Base-by-base conservation (phyloP, 1,139 yeast genomes). In the Hyphopichia pseudoburtonii region DNA sequence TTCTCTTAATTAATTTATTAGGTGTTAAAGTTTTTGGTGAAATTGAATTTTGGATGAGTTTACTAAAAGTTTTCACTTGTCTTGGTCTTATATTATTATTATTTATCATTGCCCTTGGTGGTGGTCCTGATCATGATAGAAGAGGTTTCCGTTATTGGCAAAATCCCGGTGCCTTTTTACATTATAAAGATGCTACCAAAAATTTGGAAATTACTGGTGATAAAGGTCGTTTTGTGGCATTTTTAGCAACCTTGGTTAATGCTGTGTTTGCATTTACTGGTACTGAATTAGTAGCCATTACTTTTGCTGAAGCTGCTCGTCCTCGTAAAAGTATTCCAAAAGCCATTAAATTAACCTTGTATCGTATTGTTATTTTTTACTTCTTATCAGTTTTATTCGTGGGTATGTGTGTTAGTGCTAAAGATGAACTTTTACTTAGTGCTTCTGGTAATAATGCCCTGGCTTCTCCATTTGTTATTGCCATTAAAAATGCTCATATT, bases 301-400 rank as follows among this genome's bases (percentile, higher is more conserved):
- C 88, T 15, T 85, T 85, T 50, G 87, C 87, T 42, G 95, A 86
- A 64, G 82, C 89, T 42, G 70, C 75, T 47, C 78, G 85, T 58
- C 94, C 94, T 45, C 74, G 92, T 62, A 71, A 74, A 51, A 76
- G 84, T 43, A 82, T 86, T 47, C 92, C 92, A 51, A 80, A 77
- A 57, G 94, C 95, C 36, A 80, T 85, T 55, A 82, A 72, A 56
- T 70, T 82, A 58, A 85, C 89, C 18, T 80, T 86, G 57, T 83
- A 78, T 73, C 83, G 95, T 66, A 83, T 86, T 49, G 60, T 82
- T 41, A 56, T 86, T 37, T 86, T 86, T 55, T 86, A 85, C 71
- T 54, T 83, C 43, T 57, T 76, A 37, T 76, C 88, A 28, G 79
- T 85, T 40, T 76, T 84, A 48, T 67, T 84, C 50, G 63, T 85